phyloP scores from a whole-genome alignment of 352 stramenopile species.

The Phytopythium helicoides region DNA sequence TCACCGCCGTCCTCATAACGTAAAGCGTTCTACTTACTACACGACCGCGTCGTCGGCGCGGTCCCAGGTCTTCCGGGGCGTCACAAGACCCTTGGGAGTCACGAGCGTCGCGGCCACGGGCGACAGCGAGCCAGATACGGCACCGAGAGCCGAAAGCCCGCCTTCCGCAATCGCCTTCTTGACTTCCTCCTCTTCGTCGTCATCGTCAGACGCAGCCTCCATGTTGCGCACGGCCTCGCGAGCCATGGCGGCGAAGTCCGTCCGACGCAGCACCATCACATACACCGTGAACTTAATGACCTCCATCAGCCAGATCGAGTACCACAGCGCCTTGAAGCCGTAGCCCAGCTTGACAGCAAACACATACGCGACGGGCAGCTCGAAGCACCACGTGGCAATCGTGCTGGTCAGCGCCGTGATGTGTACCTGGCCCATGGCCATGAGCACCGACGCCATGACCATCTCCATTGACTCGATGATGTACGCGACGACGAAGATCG shows the following conservation, averaged over 20 bases:
- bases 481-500: slow-evolving; percentile 54
- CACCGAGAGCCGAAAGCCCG: slow-evolving; percentile 27
- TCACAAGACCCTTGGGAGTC: slow-evolving; percentile 21
- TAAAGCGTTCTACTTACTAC: background rate
- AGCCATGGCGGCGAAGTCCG: slow-evolving; percentile 27
- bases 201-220: slow-evolving; percentile 19
- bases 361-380: slow-evolving; percentile 58
- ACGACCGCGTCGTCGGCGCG: slow-evolving; percentile 9
- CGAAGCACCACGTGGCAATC: slow-evolving; percentile 53
- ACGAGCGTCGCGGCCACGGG: slow-evolving; percentile 30
- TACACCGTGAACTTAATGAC: slow-evolving; percentile 23
- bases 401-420: slow-evolving; percentile 53
- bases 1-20: background rate
- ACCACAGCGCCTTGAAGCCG: slow-evolving; percentile 54
- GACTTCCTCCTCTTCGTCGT: slow-evolving; percentile 14
- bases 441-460: slow-evolving; percentile 38
- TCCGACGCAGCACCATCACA: slow-evolving; percentile 13
- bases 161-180: slow-evolving; percentile 17
- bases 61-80: slow-evolving; percentile 42
- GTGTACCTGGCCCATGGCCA: slow-evolving; percentile 51
- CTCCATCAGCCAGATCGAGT: slow-evolving; percentile 27
- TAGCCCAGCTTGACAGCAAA: slow-evolving; percentile 38
- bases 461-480: slow-evolving; percentile 66
- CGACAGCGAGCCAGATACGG: slow-evolving; percentile 23
- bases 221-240: slow-evolving; percentile 15